Evolutionary conservation across 352 stramenopile genomes (phyloP).

Genomic region (Pythium myriotylum): DNA sequence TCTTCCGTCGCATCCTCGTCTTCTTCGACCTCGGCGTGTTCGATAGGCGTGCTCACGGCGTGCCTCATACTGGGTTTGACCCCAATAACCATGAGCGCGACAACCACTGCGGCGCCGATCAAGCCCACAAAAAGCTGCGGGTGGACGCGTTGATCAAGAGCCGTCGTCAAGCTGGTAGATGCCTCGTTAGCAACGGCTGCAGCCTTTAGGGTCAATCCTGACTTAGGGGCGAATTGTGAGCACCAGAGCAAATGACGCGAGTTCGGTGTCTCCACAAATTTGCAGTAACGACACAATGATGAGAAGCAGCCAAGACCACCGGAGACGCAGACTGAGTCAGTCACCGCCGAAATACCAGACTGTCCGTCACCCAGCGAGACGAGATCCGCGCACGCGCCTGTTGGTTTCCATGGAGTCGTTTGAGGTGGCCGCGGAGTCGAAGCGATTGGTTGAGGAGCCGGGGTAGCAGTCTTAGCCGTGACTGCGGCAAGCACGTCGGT

Average conservation of each 20-base stretch:
- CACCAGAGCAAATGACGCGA: conserved; percentile 21
- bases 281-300: conserved; percentile 29
- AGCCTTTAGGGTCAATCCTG: conserved; percentile 5
- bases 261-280: conserved; percentile 15
- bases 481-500: conserved; percentile 8
- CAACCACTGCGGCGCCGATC: conserved; percentile 17
- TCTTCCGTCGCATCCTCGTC: conserved; percentile 2
- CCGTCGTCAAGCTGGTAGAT: conserved; percentile 5
- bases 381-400: conserved; percentile 6
- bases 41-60: not conserved
- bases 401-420: conserved; percentile 8
- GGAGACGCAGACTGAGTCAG: not conserved
- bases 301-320: conserved; percentile 30
- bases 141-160: conserved; percentile 12
- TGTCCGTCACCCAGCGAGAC: conserved; percentile 24
- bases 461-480: not conserved
- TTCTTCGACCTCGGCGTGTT: too few species aligned
- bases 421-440: not conserved
- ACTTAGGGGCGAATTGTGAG: conserved; percentile 5
- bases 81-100: conserved; percentile 18
- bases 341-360: conserved; percentile 23
- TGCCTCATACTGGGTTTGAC: conserved; percentile 8
- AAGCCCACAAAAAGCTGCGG: conserved; percentile 15
- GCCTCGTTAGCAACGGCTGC: conserved; percentile 10
- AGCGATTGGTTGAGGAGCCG: not conserved